phyloP scores from a whole-genome alignment of 2,329 filamentous ascomycete species.

The Fusarium continuum region DNA sequence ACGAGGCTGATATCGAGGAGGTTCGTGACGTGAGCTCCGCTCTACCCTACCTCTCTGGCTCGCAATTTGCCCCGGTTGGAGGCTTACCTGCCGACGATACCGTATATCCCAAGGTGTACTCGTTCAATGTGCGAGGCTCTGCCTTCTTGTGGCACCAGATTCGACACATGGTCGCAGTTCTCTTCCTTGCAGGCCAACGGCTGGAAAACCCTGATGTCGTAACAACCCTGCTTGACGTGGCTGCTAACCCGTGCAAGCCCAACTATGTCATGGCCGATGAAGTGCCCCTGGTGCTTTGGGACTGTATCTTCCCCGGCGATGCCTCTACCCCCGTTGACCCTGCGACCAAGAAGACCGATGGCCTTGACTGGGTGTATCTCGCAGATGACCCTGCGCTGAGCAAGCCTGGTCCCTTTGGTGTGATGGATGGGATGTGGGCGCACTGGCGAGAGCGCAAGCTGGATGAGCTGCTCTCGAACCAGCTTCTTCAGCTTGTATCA shows the following conservation, averaged over 20 bases:
- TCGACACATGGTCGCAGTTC: constrained; percentile 86
- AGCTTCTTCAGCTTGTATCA: constrained; percentile 72
- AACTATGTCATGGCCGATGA: constrained; percentile 92
- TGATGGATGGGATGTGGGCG: constrained; percentile 82
- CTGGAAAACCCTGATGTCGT: constrained; percentile 81
- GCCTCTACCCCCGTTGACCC: constrained; percentile 47
- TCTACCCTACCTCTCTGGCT: constrained; percentile 62
- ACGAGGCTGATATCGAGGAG: constrained; percentile 79
- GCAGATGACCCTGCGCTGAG: constrained; percentile 69
- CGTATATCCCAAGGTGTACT: constrained; percentile 74
- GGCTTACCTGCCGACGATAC: constrained; percentile 3
- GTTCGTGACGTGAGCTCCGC: constrained; percentile 64
- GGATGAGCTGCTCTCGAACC: constrained; percentile 83
- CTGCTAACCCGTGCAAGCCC: constrained; percentile 77
- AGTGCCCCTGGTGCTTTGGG: constrained; percentile 91
- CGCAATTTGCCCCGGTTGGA: constrained; percentile 48
- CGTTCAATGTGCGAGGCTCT: constrained; percentile 86
- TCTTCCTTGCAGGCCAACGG: constrained; percentile 93
- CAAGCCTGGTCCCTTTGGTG: constrained; percentile 71
- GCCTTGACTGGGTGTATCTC: constrained; percentile 80
- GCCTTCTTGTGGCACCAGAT: constrained; percentile 99
- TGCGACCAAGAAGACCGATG: constrained; percentile 57
- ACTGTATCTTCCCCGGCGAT: constrained; percentile 81
- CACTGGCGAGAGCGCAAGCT: constrained; percentile 87
- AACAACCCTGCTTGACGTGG: constrained; percentile 76